Conservation (phyloP, 2,329 filamentous ascomycete genomes). For the Exophiala oligosperma region DNA sequence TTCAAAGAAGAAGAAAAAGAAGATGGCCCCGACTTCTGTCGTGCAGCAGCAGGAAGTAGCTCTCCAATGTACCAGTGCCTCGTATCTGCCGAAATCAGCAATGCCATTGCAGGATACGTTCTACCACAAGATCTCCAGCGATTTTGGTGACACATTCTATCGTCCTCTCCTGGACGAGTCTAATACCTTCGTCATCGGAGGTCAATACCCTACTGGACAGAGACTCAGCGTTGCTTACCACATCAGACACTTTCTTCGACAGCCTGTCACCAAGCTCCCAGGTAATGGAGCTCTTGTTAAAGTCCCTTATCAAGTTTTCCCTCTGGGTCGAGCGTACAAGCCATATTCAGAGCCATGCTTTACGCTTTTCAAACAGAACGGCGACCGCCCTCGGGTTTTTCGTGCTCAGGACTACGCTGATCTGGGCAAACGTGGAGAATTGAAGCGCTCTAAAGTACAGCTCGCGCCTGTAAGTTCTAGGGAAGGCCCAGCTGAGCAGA, state of each 20-base stretch:
- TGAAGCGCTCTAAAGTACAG: too few relatives aligned
- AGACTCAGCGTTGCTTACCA: slow-evolving; percentile 12
- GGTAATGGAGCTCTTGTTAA: slow-evolving; percentile 4
- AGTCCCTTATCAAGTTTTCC: slow-evolving; percentile 13
- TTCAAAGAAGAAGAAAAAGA: slow-evolving; percentile 14
- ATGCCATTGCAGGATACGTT: slow-evolving; percentile 44
- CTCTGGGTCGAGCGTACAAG: not conserved
- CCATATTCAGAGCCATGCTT: slow-evolving; percentile 19
- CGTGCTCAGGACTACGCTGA: slow-evolving; percentile 18
- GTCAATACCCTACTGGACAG: slow-evolving; percentile 29
- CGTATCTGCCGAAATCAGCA: slow-evolving; percentile 41
- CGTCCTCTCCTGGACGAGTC: slow-evolving; percentile 25
- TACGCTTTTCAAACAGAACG: slow-evolving; percentile 14
- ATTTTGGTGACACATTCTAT: slow-evolving; percentile 33
- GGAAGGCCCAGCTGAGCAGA: not conserved
- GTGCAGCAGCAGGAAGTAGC: slow-evolving; percentile 9
- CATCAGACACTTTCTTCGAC: slow-evolving; percentile 20
- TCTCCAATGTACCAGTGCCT: not conserved
- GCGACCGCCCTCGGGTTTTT: slow-evolving; percentile 8
- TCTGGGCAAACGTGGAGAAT: not conserved
- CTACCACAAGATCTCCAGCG: slow-evolving; percentile 36
- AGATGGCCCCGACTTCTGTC: slow-evolving; percentile 22
- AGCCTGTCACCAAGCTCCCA: slow-evolving; percentile 3
- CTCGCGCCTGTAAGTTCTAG: not conserved
- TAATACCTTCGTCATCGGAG: slow-evolving; percentile 5